phyloP scores from a whole-genome alignment of 306 rosid genomes.

The Cucurbita argyrosperma region DNA sequence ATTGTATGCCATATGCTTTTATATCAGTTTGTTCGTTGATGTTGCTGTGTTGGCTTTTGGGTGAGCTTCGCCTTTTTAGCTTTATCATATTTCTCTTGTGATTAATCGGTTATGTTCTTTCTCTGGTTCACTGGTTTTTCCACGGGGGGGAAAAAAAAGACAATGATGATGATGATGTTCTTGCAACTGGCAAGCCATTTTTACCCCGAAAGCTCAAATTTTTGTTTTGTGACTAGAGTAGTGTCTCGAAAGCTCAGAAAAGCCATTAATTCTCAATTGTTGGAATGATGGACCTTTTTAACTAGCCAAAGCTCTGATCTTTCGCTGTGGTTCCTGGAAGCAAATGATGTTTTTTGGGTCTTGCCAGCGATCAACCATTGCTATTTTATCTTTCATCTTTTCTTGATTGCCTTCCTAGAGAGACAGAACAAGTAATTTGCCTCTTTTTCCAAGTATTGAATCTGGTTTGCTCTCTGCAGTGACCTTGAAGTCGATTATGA shows the following conservation, averaged over 20 bases:
- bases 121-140: neutral
- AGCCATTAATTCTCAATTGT: neutral
- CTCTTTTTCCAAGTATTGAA: neutral
- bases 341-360: neutral
- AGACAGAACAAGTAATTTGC: neutral
- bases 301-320: neutral
- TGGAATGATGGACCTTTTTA: neutral
- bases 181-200: neutral
- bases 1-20: neutral
- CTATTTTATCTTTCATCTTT: neutral
- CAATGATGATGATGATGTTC: neutral
- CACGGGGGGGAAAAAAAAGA: neutral
- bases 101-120: neutral
- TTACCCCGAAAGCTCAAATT: neutral
- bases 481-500: slow-evolving; percentile 68
- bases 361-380: neutral
- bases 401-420: neutral
- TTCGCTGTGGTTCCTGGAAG: neutral
- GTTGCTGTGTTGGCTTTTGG: neutral
- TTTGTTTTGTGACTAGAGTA: neutral
- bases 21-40: neutral
- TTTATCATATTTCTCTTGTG: neutral
- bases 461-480: slow-evolving; percentile 25
- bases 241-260: neutral
- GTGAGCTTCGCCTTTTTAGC: neutral